Evolutionary conservation across 257 asterid species (phyloP).

Genomic region (Nicotiana obtusifolia): DNA sequence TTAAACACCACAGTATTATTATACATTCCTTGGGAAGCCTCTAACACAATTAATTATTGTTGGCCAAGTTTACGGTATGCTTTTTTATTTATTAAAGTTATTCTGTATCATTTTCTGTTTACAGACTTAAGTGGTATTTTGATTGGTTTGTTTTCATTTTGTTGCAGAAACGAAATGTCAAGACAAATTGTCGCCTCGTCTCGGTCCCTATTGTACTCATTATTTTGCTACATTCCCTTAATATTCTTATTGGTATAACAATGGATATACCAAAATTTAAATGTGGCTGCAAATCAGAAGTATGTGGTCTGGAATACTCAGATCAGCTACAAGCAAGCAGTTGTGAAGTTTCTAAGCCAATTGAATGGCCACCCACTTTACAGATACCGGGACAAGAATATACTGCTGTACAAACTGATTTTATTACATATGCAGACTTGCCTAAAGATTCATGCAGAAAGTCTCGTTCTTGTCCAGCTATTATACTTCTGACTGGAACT

Average conservation of each 20-base stretch:
- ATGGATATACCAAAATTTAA: too few species aligned
- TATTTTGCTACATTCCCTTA: slow-evolving; percentile 55
- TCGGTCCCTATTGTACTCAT: slow-evolving; percentile 60
- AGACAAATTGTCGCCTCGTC: slow-evolving; percentile 56
- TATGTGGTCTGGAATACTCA: slow-evolving; percentile 85
- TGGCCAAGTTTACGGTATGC: neutral
- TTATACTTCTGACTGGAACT: slow-evolving; percentile 67
- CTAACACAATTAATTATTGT: too few species aligned
- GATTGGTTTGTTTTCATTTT: neutral
- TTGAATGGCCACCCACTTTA: slow-evolving; percentile 73
- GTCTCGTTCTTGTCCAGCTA: slow-evolving; percentile 72
- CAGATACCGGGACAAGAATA: slow-evolving; percentile 57
- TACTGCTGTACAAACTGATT: slow-evolving; percentile 72
- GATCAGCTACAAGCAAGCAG: slow-evolving; percentile 45
- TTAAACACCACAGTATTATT: too few species aligned
- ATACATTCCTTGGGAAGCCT: too few species aligned
- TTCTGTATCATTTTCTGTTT: neutral
- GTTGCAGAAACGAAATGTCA: slow-evolving; percentile 69
- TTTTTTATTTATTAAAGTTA: too few species aligned
- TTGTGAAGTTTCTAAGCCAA: slow-evolving; percentile 70
- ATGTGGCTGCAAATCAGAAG: slow-evolving; percentile 59
- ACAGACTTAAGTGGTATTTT: neutral
- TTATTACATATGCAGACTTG: slow-evolving; percentile 42
- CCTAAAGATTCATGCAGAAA: slow-evolving; percentile 71
- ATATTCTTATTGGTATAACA: too few species aligned